phyloP scores from a whole-genome alignment of 78 protist genomes.

The Blattamonas nauphoetae region DNA sequence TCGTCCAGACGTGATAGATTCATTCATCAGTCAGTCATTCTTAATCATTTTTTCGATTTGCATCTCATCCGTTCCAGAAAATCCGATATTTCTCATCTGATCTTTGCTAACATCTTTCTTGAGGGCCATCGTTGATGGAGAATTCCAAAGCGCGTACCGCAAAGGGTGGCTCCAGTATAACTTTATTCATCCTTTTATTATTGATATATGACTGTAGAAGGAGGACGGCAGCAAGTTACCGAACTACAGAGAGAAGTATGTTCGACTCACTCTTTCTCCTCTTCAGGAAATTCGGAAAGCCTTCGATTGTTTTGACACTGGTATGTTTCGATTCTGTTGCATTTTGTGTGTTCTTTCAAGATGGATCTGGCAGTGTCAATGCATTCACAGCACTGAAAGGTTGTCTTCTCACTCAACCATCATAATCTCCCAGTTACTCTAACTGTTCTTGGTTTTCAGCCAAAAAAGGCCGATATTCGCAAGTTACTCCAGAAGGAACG shows the following conservation, averaged over 20 bases:
- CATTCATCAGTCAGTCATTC: too few species aligned
- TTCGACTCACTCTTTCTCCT: neutral
- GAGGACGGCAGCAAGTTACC: neutral
- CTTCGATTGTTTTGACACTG: neutral
- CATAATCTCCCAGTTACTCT: neutral
- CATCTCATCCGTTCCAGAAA: too few species aligned
- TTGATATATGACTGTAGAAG: too few species aligned
- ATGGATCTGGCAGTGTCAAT: neutral
- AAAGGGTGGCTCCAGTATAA: too few species aligned
- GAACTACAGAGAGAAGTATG: neutral
- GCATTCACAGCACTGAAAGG: neutral
- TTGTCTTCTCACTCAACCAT: neutral
- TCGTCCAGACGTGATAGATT: too few species aligned
- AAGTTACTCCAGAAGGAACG: neutral
- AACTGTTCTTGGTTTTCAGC: neutral
- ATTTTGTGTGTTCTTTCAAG: neutral
- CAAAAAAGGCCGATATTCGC: neutral
- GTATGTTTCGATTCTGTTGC: neutral
- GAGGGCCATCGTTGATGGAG: too few species aligned
- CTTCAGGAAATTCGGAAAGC: neutral
- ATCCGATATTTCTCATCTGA: too few species aligned
- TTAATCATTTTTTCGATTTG: too few species aligned
- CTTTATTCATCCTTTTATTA: too few species aligned
- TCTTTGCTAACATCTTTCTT: too few species aligned
- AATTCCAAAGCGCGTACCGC: too few species aligned